Conservation (phyloP, 345 rosid species). For the Theobroma cacao region DNA sequence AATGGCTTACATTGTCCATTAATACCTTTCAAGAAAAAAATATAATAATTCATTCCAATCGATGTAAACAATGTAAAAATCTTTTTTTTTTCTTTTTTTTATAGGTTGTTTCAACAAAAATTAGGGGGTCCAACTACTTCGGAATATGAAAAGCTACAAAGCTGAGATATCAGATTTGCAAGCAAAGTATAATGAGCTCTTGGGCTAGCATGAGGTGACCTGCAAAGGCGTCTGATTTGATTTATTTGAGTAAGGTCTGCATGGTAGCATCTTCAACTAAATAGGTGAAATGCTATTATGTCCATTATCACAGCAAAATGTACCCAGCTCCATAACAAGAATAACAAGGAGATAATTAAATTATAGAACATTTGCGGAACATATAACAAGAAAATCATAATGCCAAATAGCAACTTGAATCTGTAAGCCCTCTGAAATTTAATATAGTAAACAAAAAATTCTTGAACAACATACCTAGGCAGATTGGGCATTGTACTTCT, state of each 20-base stretch:
- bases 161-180: conserved; percentile 72
- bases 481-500: conserved; percentile 81
- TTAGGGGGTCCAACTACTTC: conserved; percentile 73
- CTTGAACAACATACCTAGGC: conserved; percentile 48
- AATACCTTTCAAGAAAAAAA: no score
- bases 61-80: no score
- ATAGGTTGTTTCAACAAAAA: conserved; percentile 82
- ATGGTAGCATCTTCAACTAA: not conserved
- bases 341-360: no score
- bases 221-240: conserved; percentile 54
- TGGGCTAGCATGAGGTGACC: conserved; percentile 58
- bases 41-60: no score
- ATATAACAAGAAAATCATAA: no score
- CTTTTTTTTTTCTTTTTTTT: no score
- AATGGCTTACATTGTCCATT: no score
- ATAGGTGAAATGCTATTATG: not conserved
- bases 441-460: not conserved
- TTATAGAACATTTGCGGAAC: no score
- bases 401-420: not conserved
- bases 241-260: not conserved
- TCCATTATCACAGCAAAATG: not conserved
- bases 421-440: not conserved
- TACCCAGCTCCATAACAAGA: not conserved
- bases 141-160: conserved; percentile 82
- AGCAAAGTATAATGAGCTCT: conserved; percentile 64